Conservation (phyloP, 2,329 filamentous ascomycete genomes). For the Blastomyces parvus region DNA sequence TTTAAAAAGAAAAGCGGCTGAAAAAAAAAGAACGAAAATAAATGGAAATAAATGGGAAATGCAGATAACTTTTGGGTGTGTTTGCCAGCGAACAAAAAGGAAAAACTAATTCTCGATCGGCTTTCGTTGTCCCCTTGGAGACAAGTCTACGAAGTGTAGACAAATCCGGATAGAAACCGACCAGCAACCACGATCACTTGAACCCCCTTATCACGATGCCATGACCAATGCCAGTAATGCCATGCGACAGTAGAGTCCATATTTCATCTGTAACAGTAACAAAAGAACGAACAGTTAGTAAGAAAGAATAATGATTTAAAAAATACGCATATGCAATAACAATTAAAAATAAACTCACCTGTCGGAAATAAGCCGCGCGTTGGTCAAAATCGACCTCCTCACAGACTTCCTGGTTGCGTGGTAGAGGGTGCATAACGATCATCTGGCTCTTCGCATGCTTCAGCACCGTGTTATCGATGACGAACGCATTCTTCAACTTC, state of each 20-base stretch:
- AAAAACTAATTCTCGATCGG: not conserved
- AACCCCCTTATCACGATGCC: conserved; percentile 38
- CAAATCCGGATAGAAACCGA: not conserved
- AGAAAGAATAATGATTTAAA: conserved; percentile 4
- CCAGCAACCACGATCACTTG: not conserved
- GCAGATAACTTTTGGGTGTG: conserved; percentile 10
- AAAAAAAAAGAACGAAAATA: not conserved
- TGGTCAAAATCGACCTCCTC: conserved; percentile 98
- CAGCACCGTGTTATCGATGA: conserved; percentile 82
- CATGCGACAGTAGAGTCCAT: conserved; percentile 97
- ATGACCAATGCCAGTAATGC: conserved; percentile 89
- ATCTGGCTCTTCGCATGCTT: conserved; percentile 87
- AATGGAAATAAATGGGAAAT: not conserved
- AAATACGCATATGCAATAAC: not conserved
- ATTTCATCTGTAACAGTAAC: conserved; percentile 64
- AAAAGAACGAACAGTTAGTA: conserved; percentile 35
- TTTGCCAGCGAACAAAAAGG: conserved; percentile 6
- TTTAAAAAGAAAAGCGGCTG: not conserved
- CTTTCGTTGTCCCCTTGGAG: not conserved
- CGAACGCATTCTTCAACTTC: conserved; percentile 73
- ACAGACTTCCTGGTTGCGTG: conserved; percentile 82
- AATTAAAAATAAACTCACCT: conserved; percentile 56
- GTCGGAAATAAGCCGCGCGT: conserved; percentile 94
- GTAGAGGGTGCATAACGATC: conserved; percentile 91
- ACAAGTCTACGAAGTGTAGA: not conserved